Evolutionary conservation across 768 basidiomycete genomes (phyloP), one percentile per base, ranked within the genome.

Genomic region (Clavaria fumosa): DNA sequence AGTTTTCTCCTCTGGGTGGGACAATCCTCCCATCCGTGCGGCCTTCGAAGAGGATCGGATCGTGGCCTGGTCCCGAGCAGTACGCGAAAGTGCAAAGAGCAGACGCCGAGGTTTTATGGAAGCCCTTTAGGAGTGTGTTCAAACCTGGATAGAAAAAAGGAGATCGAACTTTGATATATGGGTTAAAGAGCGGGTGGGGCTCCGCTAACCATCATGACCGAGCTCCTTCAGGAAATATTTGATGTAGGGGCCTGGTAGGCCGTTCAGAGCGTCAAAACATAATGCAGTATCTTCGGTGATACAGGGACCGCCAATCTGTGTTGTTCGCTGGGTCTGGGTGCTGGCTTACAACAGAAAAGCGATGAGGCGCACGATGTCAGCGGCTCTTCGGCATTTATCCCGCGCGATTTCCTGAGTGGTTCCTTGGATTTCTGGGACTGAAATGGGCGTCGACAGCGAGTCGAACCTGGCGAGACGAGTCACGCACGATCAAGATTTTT

Each of bases 81-180:
- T 95, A 97, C 4, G 91, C 93, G 48, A 97, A 97, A 2, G 95
- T 97, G 58, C 93, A 97, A 5, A 96, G 63, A 0, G 93, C 91
- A 49, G 79, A 81, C 0, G 95, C 95, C 9, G 67, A 72, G 40
- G 70, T 82, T 1, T 74, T 80, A 0, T 67, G 59, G 51, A 96
- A 96, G 7, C 72, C 74, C 6, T 59, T 68, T 11, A 97, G 70
- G 51, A 99, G 61, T 34, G 65, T 77, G 54, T 95, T 91, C 15
- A 99, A 64, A 62, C 93, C 41, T 42, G 14, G 28, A 17, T 9
- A 9, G 9, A 10, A 14, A 4, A 21, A 36, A 17, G 23, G 22
- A 9, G 35, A 30, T n/a, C 19, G 17, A 12, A 37, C 11, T 12
- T 30, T 14, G 20, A 19, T 11, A 21, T n/a, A 24, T 6, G 26